Conservation (phyloP, 2,329 filamentous ascomycete species). For the Trichoderma arundinaceum region DNA sequence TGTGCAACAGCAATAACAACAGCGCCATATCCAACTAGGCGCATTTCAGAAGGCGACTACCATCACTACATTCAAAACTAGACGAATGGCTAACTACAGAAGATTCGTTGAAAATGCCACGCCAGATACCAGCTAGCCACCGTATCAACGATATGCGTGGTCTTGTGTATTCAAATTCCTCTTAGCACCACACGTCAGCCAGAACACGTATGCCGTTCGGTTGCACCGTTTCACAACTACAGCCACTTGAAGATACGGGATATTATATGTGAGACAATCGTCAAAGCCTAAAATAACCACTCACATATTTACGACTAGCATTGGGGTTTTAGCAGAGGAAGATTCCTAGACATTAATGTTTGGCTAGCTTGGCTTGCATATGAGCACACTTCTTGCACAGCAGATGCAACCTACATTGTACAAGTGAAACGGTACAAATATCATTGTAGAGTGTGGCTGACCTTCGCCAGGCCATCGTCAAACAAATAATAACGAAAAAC, state of each 20-base stretch:
- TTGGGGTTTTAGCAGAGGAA: background rate
- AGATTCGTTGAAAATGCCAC: background rate
- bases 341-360: background rate
- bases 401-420: constrained; percentile 1
- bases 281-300: constrained; percentile 28
- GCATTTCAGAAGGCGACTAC: background rate
- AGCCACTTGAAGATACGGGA: constrained; percentile 12
- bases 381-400: background rate
- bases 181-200: constrained; percentile 12
- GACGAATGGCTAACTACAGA: background rate
- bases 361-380: background rate
- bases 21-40: background rate
- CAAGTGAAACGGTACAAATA: background rate
- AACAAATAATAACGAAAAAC: background rate
- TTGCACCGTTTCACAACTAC: constrained; percentile 25
- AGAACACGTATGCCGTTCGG: constrained; percentile 14
- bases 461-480: background rate
- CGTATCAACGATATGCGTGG: background rate
- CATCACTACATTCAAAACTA: background rate
- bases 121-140: background rate
- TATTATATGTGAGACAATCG: constrained; percentile 27
- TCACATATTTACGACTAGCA: background rate
- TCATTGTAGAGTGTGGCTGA: background rate
- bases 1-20: background rate
- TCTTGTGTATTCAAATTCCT: background rate